phyloP scores from a whole-genome alignment of 768 basidiomycete species.

The Tricholoma hemisulphureum region DNA sequence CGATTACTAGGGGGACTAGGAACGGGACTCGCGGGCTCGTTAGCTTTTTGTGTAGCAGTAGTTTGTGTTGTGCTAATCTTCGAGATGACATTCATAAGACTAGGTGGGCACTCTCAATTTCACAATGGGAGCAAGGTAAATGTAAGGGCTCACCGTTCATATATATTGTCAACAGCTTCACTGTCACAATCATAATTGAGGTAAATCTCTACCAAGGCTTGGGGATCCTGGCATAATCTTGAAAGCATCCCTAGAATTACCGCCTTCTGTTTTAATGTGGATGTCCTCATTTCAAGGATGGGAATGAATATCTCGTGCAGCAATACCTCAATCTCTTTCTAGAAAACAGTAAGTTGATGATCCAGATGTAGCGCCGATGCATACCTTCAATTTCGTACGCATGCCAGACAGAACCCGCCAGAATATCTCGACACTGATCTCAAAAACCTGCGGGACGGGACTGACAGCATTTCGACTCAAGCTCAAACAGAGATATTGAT shows the following conservation, averaged over 20 bases:
- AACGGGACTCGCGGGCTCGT: constrained; percentile 62
- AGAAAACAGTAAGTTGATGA: constrained; percentile 6
- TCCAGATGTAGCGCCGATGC: constrained; percentile 8
- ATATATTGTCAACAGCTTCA: constrained; percentile 93
- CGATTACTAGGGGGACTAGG: constrained; percentile 55
- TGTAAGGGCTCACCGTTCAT: constrained; percentile 71
- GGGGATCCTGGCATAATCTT: constrained; percentile 91
- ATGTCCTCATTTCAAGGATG: constrained; percentile 96
- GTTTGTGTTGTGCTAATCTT: constrained; percentile 74
- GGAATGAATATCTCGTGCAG: constrained; percentile 98
- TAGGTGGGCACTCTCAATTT: constrained; percentile 27
- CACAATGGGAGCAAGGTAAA: neutral
- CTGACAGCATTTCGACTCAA: constrained; percentile 95
- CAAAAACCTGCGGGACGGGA: constrained; percentile 94
- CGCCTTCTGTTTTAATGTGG: constrained; percentile 92
- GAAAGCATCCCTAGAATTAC: constrained; percentile 87
- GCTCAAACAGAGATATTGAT: constrained; percentile 92
- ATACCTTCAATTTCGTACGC: constrained; percentile 92
- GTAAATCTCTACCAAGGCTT: constrained; percentile 96
- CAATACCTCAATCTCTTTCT: constrained; percentile 99
- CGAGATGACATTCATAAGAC: constrained; percentile 93
- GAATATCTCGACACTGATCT: constrained; percentile 97
- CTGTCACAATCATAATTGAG: constrained; percentile 99
- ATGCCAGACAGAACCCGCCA: constrained; percentile 94
- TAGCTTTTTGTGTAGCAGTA: constrained; percentile 44